Base-by-base conservation (phyloP, 768 basidiomycete species). In the Polyporus arcularius region DNA sequence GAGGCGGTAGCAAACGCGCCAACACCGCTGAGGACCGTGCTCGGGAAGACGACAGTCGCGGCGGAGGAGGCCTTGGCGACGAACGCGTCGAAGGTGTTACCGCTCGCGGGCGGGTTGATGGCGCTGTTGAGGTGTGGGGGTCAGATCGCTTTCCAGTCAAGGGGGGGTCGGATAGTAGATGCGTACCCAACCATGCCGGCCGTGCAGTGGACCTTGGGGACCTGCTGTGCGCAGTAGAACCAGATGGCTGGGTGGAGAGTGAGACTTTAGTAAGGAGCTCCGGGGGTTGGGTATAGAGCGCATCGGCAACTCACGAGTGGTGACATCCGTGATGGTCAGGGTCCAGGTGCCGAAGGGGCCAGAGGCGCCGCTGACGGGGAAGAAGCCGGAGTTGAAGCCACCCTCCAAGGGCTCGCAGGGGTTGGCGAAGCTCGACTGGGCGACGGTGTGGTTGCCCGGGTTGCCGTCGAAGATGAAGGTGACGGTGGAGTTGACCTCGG, bases 331-430 rank as follows among this genome's bases (percentile, higher is more conserved):
- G 60, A 86, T 76, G 4, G 83, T 85, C 49, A 85, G 57, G 61
- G 82, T 81, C 74, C 76, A 86, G 48, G 71, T 68, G 0, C 81
- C 81, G 18, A 71, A 54, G 0, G 63, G 42, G n/a, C 60, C 61
- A 6, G 71, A 67, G 12, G 69, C 65, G 43, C 55, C 60, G 12
- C 49, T 18, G 40, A 83, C 71, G 52, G 65, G 71, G 46, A 85
- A 73, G 74, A 74, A 82, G 30, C 83, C 84, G 18, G 85, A 85
- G 72, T 83, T 81, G 55, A 84, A 84, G 14, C 84, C 84, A n/a
- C 76, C 75, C 0, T 64, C 38, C 42, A 76, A 10, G 10, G 79
- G 80, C 57, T 75, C 68, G 64, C 83, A 85, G 1, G 83, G 83
- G 49, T 70, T 65, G 14, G 64, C 55, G 62, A 84, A 82, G 0